Base-by-base conservation (phyloP, 1,139 yeast species). In the Suhomyces coccinellae region DNA sequence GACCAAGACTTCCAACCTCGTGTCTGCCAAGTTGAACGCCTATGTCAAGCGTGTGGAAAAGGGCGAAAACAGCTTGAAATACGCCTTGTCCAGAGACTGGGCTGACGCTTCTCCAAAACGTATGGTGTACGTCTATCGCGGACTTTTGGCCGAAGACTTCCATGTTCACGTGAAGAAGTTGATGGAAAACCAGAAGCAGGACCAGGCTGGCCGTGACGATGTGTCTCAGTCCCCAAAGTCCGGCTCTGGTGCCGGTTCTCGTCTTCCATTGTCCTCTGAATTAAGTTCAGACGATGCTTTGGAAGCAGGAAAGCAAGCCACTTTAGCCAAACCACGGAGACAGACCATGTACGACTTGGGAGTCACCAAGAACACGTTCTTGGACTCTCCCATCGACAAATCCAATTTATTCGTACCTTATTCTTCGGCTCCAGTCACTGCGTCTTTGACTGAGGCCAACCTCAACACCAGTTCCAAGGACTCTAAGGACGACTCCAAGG, bases 81-180 rank as follows among this genome's bases (percentile, higher is more conserved):
- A 86, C 61, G 88, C 93, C 20, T 68, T 87, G 42, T 83, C 89
- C 3, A 77, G 95, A 66, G 93, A 86, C 62, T 87, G 95, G 95
- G 91, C 93, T 3, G 91, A 85, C 62, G 88, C 91, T 13, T 82
- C 88, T 5, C 95, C 95, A 38, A 84, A 87, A 58, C 76, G 95
- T 70, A 87, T 87, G 95, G 89, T 87, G 31, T 87, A 87, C 58
- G 90, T 85, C 40, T 87, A 86, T 64, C 80, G 93, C 57, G 95
- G 95, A 30, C 68, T 85, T 36, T 70, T 86, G 51, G 80, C 93
- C 27, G 75, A 81, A 13, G 90, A 85, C 59, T 86, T 83, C 65
- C 85, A 83, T 55, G 64, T 81, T 36, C 87, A 83, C 57, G 90
- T 86, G 11, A 79, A 80, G 46, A 77, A 75, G 52, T 80, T 83